These are phyloP conservation scores for Colletotrichum gigasporum DNA, from an alignment of 2,329 filamentous ascomycete genomes.

Conservation along the genomic window DNA sequence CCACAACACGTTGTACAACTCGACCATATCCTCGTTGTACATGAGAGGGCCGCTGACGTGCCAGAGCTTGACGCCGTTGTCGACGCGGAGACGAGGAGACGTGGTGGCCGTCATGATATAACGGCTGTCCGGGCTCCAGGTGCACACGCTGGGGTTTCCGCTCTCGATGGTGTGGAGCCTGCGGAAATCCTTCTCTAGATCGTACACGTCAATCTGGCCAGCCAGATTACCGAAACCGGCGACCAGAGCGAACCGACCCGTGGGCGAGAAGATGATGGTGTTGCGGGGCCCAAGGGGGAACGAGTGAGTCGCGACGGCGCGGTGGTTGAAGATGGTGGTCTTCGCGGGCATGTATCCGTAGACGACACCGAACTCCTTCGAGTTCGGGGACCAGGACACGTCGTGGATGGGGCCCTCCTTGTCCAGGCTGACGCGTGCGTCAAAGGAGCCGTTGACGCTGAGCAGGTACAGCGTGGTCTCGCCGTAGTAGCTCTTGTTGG, in stretches of 20 bases:
- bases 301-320: constrained; percentile 82
- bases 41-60: constrained; percentile 88
- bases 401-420: constrained; percentile 99
- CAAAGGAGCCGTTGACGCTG: constrained; percentile 89
- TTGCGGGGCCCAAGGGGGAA: constrained; percentile 92
- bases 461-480: constrained; percentile 97
- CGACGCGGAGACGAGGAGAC: constrained; percentile 91
- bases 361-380: constrained; percentile 95
- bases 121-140: constrained; percentile 96
- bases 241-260: constrained; percentile 90
- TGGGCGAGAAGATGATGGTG: constrained; percentile 94
- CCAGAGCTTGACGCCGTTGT: constrained; percentile 97
- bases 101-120: constrained; percentile 98
- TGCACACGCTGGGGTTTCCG: constrained; percentile 93
- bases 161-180: constrained; percentile 96
- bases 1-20: constrained; percentile 93
- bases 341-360: constrained; percentile 99
- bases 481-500: constrained; percentile 99
- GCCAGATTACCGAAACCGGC: constrained; percentile 98
- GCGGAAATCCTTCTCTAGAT: constrained; percentile 90
- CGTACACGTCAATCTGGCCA: constrained; percentile 97
- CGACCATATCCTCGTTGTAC: constrained; percentile 95
- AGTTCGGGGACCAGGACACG: constrained; percentile 97
- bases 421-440: constrained; percentile 90
- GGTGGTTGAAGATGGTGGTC: constrained; percentile 95